phyloP scores from a whole-genome alignment of 306 rosid genomes.

The Argentina anserina region DNA sequence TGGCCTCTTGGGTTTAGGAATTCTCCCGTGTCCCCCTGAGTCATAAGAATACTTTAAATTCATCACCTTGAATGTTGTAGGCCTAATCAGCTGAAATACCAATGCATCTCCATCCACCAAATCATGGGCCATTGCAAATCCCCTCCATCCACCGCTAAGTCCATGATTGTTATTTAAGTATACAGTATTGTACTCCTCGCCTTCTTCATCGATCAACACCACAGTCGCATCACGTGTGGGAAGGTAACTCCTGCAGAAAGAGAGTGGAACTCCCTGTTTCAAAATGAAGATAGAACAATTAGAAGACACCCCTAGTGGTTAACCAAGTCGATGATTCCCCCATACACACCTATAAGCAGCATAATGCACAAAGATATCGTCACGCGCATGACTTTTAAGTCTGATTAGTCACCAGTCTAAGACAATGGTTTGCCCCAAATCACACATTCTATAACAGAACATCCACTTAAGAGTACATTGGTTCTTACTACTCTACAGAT shows the following conservation, averaged over 20 bases:
- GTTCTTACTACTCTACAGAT: background rate
- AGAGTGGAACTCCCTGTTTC: slow-evolving; percentile 59
- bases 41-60: no score
- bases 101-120: slow-evolving; percentile 81
- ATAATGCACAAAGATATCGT: no score
- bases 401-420: background rate
- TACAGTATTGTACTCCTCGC: slow-evolving; percentile 43
- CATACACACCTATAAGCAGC: background rate
- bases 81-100: slow-evolving; percentile 55
- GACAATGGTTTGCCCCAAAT: background rate
- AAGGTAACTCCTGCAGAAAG: slow-evolving; percentile 50
- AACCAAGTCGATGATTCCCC: background rate
- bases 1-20: no score
- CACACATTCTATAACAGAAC: background rate
- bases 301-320: background rate
- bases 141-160: slow-evolving; percentile 82
- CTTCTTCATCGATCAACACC: slow-evolving; percentile 59
- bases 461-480: background rate
- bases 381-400: background rate
- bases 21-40: no score
- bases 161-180: slow-evolving; percentile 55
- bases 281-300: background rate
- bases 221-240: slow-evolving; percentile 38
- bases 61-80: slow-evolving; percentile 68
- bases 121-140: slow-evolving; percentile 70